Percentiles rank a stretch among this genome's conserved stretches.
Evolutionary conservation across 2,329 filamentous ascomycete species (phyloP).

Genomic region (Gaeumannomyces tritici): DNA sequence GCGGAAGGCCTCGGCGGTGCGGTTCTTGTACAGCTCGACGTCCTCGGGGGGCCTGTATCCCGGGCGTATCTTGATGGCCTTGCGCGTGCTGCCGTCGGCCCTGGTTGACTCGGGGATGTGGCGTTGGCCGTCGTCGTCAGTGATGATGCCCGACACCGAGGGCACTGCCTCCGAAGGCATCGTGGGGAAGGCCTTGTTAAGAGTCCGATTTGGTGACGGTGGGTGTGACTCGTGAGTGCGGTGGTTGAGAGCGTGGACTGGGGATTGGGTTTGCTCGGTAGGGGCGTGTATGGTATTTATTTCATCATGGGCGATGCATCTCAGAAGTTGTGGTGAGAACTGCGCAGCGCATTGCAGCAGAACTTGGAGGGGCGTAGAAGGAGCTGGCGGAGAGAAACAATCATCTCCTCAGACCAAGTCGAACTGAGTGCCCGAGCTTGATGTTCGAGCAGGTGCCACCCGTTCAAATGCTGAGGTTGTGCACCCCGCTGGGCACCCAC

Average conservation of each 20-base stretch:
- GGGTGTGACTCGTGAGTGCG: too few species aligned
- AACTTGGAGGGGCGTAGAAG: neutral
- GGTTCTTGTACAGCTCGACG: conserved; percentile 91
- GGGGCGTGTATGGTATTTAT: too few species aligned
- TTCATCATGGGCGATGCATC: neutral
- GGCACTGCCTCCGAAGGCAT: conserved; percentile 17
- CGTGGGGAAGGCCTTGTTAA: too few species aligned
- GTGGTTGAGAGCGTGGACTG: neutral
- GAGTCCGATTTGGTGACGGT: neutral
- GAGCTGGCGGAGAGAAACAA: neutral
- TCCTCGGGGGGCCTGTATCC: conserved; percentile 94
- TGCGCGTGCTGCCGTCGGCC: conserved; percentile 82
- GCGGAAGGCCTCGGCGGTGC: conserved; percentile 76
- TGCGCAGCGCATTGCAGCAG: neutral
- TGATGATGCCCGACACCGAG: conserved; percentile 65
- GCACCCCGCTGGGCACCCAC: neutral
- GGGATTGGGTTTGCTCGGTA: neutral
- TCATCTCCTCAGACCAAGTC: neutral
- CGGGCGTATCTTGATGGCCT: conserved; percentile 86
- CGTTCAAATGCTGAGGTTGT: neutral
- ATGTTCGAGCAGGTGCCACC: neutral
- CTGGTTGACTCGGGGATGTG: conserved; percentile 83
- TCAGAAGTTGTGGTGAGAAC: neutral
- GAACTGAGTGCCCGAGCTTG: neutral
- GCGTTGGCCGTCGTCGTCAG: conserved; percentile 71